Conservation (phyloP, 2,329 filamentous ascomycete genomes). For the Seiridium cupressi region DNA sequence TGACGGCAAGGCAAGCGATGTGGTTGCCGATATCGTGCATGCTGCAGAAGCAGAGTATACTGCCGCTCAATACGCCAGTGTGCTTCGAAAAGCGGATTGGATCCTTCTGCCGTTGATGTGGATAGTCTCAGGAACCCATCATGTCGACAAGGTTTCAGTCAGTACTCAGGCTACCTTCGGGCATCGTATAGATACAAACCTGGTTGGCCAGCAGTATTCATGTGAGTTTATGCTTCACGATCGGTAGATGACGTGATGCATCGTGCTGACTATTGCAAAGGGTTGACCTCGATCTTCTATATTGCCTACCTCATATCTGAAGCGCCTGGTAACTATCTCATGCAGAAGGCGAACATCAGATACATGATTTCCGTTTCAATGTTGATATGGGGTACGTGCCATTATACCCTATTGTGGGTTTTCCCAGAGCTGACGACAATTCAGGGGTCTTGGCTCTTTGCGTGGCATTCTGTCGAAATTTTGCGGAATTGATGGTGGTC, state of each 20-base stretch:
- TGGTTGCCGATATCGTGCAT: background rate
- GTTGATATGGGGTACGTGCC: constrained; percentile 22
- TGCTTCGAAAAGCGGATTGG: constrained; percentile 28
- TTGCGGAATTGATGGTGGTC: constrained; percentile 25
- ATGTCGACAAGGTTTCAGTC: constrained; percentile 29
- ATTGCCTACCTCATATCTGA: constrained; percentile 19
- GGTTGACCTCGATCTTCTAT: constrained; percentile 11
- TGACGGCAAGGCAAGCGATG: background rate
- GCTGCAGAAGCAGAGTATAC: constrained; percentile 10
- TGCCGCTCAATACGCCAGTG: constrained; percentile 20
- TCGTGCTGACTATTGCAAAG: constrained; percentile 16
- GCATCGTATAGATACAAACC: constrained; percentile 24
- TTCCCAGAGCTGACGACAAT: background rate
- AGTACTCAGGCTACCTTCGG: constrained; percentile 27
- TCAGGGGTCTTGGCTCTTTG: constrained; percentile 22
- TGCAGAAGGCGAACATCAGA: constrained; percentile 33
- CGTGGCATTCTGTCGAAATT: constrained; percentile 27
- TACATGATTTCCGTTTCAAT: constrained; percentile 32
- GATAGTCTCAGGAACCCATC: constrained; percentile 24
- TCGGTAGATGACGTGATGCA: too few relatives aligned
- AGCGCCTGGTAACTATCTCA: constrained; percentile 25
- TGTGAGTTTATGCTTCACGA: too few relatives aligned
- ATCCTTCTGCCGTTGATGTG: constrained; percentile 29
- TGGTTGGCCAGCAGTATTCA: constrained; percentile 27
- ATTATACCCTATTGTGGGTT: too few relatives aligned